Conservation (phyloP, 331 rosid species). For the Acacia pycnantha region DNA sequence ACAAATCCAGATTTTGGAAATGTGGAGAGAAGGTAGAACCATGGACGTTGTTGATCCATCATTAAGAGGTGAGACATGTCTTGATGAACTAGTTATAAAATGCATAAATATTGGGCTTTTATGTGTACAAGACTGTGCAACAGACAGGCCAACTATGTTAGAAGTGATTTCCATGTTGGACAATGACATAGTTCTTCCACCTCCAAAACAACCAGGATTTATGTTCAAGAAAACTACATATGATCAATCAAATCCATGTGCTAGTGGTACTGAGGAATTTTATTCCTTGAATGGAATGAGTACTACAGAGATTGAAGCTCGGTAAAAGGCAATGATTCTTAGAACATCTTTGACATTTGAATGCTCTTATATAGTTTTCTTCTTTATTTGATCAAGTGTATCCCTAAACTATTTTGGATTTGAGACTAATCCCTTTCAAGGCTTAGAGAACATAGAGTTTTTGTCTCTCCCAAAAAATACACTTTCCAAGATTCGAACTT, state of each 20-base stretch:
- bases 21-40: neutral
- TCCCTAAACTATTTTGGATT: no score
- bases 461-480: no score
- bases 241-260: neutral
- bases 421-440: no score
- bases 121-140: neutral
- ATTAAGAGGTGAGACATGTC: neutral
- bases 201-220: neutral
- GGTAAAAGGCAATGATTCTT: neutral
- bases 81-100: neutral
- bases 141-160: neutral
- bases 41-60: neutral
- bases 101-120: neutral
- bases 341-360: neutral
- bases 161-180: neutral
- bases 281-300: neutral
- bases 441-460: no score
- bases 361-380: neutral
- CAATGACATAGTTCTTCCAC: neutral
- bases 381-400: no score
- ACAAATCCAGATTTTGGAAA: neutral
- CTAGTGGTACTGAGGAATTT: neutral
- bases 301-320: neutral
- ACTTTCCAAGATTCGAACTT: no score
- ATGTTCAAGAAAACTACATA: neutral